Conservation (phyloP, 1,284 basidiomycete genomes). For the Microbotryum lychnidis-dioicae region DNA sequence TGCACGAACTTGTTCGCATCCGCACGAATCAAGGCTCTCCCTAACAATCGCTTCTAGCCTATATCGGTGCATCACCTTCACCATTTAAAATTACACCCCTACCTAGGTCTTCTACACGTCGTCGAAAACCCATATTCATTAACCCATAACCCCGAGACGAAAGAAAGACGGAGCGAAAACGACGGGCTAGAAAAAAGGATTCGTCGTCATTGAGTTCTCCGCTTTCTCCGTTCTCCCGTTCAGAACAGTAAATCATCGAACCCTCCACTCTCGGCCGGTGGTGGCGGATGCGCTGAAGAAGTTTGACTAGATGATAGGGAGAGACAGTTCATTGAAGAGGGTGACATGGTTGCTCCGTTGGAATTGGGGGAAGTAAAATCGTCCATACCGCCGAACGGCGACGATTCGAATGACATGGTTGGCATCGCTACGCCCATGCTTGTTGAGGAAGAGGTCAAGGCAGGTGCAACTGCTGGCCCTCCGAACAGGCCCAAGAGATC, state of each 20-base stretch:
- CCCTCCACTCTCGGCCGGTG: neutral
- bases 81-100: no score
- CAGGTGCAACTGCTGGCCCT: neutral
- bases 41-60: no score
- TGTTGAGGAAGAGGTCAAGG: neutral
- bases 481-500: conserved; percentile 35
- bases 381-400: conserved; percentile 10
- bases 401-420: neutral
- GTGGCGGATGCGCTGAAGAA: neutral
- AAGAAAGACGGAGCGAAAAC: no score
- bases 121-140: no score
- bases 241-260: conserved; percentile 24
- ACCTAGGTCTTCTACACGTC: no score
- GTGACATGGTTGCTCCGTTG: neutral
- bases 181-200: no score
- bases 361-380: neutral
- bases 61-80: no score
- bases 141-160: no score
- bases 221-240: neutral
- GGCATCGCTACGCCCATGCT: neutral
- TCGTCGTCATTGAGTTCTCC: no score
- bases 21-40: no score
- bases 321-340: neutral
- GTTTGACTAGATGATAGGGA: neutral
- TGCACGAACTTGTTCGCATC: no score